Conservation (phyloP, 352 stramenopile species). For the Peronospora belbahrii region DNA sequence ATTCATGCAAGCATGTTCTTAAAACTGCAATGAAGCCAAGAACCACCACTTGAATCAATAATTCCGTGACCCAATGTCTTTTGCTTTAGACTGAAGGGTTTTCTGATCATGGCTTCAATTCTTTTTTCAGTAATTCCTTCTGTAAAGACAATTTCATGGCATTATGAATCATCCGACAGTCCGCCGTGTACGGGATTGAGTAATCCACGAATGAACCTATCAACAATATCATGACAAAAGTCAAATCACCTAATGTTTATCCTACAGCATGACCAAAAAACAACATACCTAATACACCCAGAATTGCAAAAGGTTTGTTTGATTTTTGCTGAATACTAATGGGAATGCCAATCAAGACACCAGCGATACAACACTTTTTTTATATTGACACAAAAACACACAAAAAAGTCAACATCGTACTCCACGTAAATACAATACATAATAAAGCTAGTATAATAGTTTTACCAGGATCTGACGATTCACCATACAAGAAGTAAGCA, state of each 20-base stretch:
- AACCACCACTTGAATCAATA: too few species aligned
- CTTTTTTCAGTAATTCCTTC: slow-evolving; percentile 48
- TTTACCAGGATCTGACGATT: slow-evolving; percentile 76
- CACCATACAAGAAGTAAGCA: slow-evolving; percentile 83
- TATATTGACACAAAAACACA: neutral
- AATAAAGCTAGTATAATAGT: neutral
- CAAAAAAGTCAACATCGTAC: neutral
- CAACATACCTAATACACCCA: slow-evolving; percentile 62
- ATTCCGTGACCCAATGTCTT: neutral
- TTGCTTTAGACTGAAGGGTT: neutral
- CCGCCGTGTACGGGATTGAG: slow-evolving; percentile 73
- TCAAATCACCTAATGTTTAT: neutral
- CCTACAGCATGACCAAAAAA: neutral
- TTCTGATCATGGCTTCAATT: neutral
- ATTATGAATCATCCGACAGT: slow-evolving; percentile 77
- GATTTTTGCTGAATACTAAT: slow-evolving; percentile 80
- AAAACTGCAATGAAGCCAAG: too few species aligned
- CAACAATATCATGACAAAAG: neutral
- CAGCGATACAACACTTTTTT: slow-evolving; percentile 68
- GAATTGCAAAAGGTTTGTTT: slow-evolving; percentile 70
- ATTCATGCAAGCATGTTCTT: too few species aligned
- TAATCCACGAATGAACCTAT: slow-evolving; percentile 82
- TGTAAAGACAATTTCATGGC: slow-evolving; percentile 63
- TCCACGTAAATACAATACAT: neutral
- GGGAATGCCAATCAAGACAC: slow-evolving; percentile 73